Evolutionary conservation across 805 yeast genomes (phyloP), one percentile per base, ranked within the genome.

Genomic region (Pichia scutulata): DNA sequence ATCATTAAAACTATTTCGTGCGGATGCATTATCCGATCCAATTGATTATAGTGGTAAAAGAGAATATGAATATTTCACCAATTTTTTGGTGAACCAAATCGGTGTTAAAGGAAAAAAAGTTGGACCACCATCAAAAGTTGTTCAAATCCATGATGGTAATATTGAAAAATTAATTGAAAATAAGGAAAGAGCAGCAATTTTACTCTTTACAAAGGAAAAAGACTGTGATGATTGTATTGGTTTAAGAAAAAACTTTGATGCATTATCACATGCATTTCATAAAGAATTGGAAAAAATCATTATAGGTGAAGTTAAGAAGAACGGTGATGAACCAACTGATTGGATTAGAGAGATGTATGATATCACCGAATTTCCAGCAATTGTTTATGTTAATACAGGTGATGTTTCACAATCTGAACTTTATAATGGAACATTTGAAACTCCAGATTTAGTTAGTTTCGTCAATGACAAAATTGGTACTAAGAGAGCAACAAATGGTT

Each of bases 11-110:
- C 66, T 84, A 54, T 77, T 85, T 57, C 70, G 70, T 42, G 79
- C 81, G 37, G 76, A 77, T 18, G 68, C 69, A 41, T 60, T 60
- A 3, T 64, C 69, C 19, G 66, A 75, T 39, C 80, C 85, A n/a
- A 62, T 76, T 30, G 81, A 75, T 50, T 86, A 72, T 53, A 70
- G 71, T 37, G 86, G 89, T 1, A 60, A 61, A 37, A 72, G 90
- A 56, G 76, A 73, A 40, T 57, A 74, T 18, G 76, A 74, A 22
- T 63, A 74, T 21, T 71, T 85, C 46, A 70, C 75, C 37, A 75
- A 74, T 50, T 82, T 76, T 57, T 58, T 84, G 28, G 72, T 59
- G 21, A 57, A 59, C 3, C 62, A 69, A 54, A 61, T 72, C 4
- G 72, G 74, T 7, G 52, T 62, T 30, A 60, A 62, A 39, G 45